Evolutionary conservation across 176 grass and related monocot genomes (phyloP), one percentile per base, ranked within the genome.

Genomic region (Carex kokanica): DNA sequence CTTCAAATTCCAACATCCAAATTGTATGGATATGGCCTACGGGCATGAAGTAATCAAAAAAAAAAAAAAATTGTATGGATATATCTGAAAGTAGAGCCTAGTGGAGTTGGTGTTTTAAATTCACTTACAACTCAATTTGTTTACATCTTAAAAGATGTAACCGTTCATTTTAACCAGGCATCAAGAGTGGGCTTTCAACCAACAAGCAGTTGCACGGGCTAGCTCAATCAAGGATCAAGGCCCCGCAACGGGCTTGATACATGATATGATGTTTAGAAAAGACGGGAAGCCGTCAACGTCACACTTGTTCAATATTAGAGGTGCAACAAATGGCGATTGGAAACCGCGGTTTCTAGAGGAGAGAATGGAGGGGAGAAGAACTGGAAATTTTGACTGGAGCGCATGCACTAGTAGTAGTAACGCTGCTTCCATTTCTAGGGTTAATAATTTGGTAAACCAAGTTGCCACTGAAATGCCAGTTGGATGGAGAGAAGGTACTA

Each of bases 141-240:
- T 43, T 52, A 24, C 20, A 53, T 53, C 9, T 53, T 53, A 29
- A 18, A 36, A 75, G 45, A 75, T 54, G 20, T 27, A 51, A 43
- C 41, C 25, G 12, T 77, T 4, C 0, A 51, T 49, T 43, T 36
- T 74, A 57, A 80, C 8, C 56, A 95, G 96, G 81, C 83, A 87
- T 68, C 91, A 90, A 68, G 89, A 91, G 1, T 95, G 93, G 93
- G 64, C 89, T 34, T 95, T 90, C 40, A 88, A 83, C 60, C 95
- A 89, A 62, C 82, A 80, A 29, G 60, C 71, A 1, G 23, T 83
- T 15, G 81, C 67, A 59, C 88, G 75, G 67, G 47, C 74, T 1
- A 84, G 61, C 12, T 43, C 80, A 9, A 74, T 85, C 14, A 83
- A 81, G 16, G 84, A 90, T 78, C 82, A 85, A 25, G 59, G 82